These are phyloP conservation scores for Paracoccidioides lutzii DNA, from an alignment of 2,329 filamentous ascomycete genomes.

Conservation along the genomic window DNA sequence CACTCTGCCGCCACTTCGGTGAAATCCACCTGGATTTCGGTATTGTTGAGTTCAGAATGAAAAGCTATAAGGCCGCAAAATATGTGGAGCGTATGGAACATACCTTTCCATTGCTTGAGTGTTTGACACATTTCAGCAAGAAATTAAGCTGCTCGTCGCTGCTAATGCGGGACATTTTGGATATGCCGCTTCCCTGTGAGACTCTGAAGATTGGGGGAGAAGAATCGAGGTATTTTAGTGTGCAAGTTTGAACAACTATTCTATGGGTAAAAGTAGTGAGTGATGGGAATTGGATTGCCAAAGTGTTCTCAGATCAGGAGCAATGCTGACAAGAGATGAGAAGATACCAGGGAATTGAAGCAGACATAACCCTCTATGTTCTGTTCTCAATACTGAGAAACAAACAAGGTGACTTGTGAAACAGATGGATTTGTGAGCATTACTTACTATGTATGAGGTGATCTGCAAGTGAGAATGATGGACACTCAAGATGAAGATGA, in stretches of 20 bases:
- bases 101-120: constrained; percentile 49
- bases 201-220: background rate
- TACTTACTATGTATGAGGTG: background rate
- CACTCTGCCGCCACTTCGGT: constrained; percentile 51
- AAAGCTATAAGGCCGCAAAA: background rate
- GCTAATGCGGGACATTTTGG: constrained; percentile 36
- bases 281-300: background rate
- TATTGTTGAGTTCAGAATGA: constrained; percentile 4
- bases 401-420: background rate
- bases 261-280: background rate
- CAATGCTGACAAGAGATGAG: background rate
- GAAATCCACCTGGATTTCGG: constrained; percentile 47
- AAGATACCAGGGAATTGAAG: background rate
- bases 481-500: too few relatives aligned
- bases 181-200: background rate
- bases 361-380: too few relatives aligned
- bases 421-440: background rate
- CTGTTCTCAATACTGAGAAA: background rate
- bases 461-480: too few relatives aligned
- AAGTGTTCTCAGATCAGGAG: background rate
- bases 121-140: constrained; percentile 51
- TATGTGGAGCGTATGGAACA: constrained; percentile 7
- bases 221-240: background rate
- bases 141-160: constrained; percentile 52
- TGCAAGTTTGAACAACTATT: background rate